A percentile compares a stretch with the other conserved stretches of the same genome.
Evolutionary conservation across 1,139 yeast genomes (phyloP).

Genomic region (Saccharomyces hybrid): DNA sequence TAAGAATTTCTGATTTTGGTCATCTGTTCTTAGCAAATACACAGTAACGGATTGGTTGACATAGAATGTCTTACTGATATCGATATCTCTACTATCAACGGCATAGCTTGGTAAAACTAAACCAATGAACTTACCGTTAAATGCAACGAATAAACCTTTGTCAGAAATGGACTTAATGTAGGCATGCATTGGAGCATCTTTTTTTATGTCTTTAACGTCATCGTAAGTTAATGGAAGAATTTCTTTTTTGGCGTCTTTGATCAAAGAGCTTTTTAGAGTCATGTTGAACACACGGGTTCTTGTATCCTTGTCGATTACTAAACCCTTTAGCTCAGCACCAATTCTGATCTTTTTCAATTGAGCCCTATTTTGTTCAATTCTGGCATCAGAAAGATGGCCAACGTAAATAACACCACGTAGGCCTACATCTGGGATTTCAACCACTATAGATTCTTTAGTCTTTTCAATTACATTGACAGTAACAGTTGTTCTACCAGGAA

Average conservation of each 20-base stretch:
- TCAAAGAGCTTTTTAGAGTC: slow-evolving; percentile 58
- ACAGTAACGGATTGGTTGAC: slow-evolving; percentile 62
- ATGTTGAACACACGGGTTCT: slow-evolving; percentile 54
- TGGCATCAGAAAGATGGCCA: slow-evolving; percentile 74
- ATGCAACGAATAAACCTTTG: slow-evolving; percentile 76
- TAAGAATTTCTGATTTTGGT: slow-evolving; percentile 62
- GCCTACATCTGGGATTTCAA: slow-evolving; percentile 49
- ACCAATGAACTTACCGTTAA: slow-evolving; percentile 77
- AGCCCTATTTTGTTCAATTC: slow-evolving; percentile 65
- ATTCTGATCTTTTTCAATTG: slow-evolving; percentile 48
- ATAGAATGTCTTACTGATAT: slow-evolving; percentile 50
- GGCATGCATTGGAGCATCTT: slow-evolving; percentile 46
- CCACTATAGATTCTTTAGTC: slow-evolving; percentile 61
- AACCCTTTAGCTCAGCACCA: slow-evolving; percentile 54
- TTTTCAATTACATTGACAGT: slow-evolving; percentile 66
- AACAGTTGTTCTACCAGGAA: slow-evolving; percentile 57
- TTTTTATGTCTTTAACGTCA: slow-evolving; percentile 49
- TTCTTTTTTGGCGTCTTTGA: slow-evolving; percentile 52
- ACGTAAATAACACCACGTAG: slow-evolving; percentile 65
- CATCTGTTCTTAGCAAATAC: slow-evolving; percentile 55
- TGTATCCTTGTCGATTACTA: slow-evolving; percentile 62
- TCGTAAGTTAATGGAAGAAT: slow-evolving; percentile 53
- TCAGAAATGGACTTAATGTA: slow-evolving; percentile 70
- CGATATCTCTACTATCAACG: slow-evolving; percentile 46
- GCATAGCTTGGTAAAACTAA: slow-evolving; percentile 74